These are phyloP conservation scores for Botrytis deweyae DNA, from an alignment of 2,329 filamentous ascomycete genomes.

Conservation along the genomic window DNA sequence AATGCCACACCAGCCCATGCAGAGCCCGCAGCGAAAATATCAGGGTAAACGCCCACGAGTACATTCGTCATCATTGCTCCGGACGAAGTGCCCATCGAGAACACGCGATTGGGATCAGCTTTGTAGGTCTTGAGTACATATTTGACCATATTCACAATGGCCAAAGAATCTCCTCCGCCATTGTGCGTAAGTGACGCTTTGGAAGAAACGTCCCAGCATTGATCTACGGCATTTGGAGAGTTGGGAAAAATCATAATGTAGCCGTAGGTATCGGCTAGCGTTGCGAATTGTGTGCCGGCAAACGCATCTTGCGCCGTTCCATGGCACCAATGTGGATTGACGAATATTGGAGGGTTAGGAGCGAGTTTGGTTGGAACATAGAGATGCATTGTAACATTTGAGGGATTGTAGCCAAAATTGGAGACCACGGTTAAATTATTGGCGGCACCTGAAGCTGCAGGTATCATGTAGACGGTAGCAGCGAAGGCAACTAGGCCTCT, in stretches of 20 bases:
- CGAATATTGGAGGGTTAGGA: constrained; percentile 30
- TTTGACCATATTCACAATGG: constrained; percentile 59
- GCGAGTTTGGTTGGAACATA: constrained; percentile 32
- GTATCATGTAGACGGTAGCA: background rate
- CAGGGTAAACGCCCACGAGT: constrained; percentile 48
- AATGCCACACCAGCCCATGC: constrained; percentile 47
- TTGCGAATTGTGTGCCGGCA: constrained; percentile 46
- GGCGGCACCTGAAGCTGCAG: background rate
- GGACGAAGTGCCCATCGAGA: constrained; percentile 47
- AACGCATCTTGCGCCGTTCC: constrained; percentile 46
- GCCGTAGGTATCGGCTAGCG: constrained; percentile 52
- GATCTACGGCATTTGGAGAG: constrained; percentile 48
- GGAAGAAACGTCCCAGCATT: constrained; percentile 61
- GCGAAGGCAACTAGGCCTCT: background rate
- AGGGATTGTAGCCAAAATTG: constrained; percentile 31
- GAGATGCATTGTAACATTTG: constrained; percentile 33
- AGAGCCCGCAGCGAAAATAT: constrained; percentile 48
- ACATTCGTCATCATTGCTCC: constrained; percentile 55
- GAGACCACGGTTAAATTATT: constrained; percentile 24
- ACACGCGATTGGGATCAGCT: constrained; percentile 52
- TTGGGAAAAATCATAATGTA: constrained; percentile 62
- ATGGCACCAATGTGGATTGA: constrained; percentile 35
- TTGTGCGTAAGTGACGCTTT: constrained; percentile 49
- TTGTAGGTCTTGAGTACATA: constrained; percentile 54
- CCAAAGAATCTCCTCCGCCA: constrained; percentile 56